Percentiles rank a stretch among this genome's conserved stretches.
These are phyloP conservation scores for Globisporangium polare DNA, from an alignment of 352 stramenopile species.

Conservation along the genomic window DNA sequence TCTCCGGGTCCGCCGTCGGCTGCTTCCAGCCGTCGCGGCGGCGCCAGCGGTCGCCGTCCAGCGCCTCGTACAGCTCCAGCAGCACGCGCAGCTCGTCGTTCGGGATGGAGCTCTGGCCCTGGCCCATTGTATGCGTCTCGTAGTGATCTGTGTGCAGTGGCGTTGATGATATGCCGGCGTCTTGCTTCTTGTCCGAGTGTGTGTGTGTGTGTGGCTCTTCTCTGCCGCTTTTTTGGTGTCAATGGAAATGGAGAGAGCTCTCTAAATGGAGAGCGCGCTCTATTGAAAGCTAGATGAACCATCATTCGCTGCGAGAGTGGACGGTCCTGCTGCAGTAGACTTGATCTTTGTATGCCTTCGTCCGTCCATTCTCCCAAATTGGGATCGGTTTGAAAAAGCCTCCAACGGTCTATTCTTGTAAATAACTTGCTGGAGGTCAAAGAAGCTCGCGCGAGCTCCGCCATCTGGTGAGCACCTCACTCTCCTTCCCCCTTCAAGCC, in stretches of 20 bases:
- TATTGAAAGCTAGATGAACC: neutral
- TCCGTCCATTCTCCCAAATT: too few relatives aligned
- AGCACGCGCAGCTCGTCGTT: conserved; percentile 59
- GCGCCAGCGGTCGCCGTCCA: conserved; percentile 65
- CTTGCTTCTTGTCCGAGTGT: neutral
- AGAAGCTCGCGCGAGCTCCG: too few relatives aligned
- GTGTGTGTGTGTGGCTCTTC: neutral
- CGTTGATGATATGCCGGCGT: neutral
- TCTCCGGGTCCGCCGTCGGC: conserved; percentile 64
- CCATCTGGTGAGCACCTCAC: too few relatives aligned
- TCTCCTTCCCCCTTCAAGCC: too few relatives aligned
- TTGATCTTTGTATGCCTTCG: too few relatives aligned
- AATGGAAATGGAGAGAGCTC: neutral
- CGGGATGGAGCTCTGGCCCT: conserved; percentile 78
- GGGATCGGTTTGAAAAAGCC: too few relatives aligned
- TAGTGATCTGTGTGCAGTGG: neutral
- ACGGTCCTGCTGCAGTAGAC: too few relatives aligned
- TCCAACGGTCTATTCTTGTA: too few relatives aligned
- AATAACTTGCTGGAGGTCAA: too few relatives aligned
- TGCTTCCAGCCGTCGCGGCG: conserved; percentile 76
- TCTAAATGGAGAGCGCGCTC: too few relatives aligned
- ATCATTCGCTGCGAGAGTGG: too few relatives aligned
- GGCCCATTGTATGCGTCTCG: conserved; percentile 38
- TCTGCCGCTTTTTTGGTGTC: conserved; percentile 1
- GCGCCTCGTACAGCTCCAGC: conserved; percentile 67